Evolutionary conservation across 2,329 filamentous ascomycete species (phyloP).

Genomic region (Colletotrichum sansevieriae): DNA sequence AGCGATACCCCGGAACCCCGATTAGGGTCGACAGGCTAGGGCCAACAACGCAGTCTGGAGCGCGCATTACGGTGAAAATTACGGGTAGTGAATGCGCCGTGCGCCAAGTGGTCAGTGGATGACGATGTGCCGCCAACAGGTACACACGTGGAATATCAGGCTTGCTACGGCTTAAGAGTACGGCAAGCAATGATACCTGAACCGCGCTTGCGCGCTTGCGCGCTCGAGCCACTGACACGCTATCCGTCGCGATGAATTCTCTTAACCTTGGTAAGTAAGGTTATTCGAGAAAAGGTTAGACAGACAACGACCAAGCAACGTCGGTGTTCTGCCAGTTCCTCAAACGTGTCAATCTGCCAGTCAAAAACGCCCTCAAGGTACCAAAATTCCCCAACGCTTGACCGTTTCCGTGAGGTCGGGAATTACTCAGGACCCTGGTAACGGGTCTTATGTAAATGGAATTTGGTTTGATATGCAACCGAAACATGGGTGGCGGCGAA

Average conservation of each 20-base stretch:
- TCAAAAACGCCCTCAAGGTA: neutral
- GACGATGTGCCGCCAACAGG: constrained; percentile 4
- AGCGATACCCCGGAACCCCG: constrained; percentile 27
- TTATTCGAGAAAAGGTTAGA: constrained; percentile 24
- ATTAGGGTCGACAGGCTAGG: constrained; percentile 18
- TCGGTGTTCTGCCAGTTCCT: neutral
- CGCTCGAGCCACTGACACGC: too few species aligned
- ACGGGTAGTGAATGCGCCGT: constrained; percentile 8
- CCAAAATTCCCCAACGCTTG: constrained; percentile 3
- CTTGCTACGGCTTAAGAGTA: too few species aligned
- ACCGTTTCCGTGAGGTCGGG: constrained; percentile 11
- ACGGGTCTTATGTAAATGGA: constrained; percentile 31
- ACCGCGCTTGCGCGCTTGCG: too few species aligned
- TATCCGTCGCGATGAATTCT: neutral
- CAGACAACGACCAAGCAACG: too few species aligned
- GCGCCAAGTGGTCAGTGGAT: constrained; percentile 14
- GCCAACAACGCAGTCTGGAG: neutral
- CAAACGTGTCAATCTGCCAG: neutral
- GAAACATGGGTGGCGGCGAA: constrained; percentile 19
- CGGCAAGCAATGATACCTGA: constrained; percentile 11
- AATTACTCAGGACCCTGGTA: constrained; percentile 31
- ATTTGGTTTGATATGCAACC: constrained; percentile 28
- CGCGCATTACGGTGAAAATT: constrained; percentile 15
- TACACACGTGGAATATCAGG: constrained; percentile 15
- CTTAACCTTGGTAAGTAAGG: neutral